Percentiles rank a stretch among this genome's conserved stretches.
Evolutionary conservation across 2,329 filamentous ascomycete species (phyloP).

Genomic region (Fusarium xylarioides): DNA sequence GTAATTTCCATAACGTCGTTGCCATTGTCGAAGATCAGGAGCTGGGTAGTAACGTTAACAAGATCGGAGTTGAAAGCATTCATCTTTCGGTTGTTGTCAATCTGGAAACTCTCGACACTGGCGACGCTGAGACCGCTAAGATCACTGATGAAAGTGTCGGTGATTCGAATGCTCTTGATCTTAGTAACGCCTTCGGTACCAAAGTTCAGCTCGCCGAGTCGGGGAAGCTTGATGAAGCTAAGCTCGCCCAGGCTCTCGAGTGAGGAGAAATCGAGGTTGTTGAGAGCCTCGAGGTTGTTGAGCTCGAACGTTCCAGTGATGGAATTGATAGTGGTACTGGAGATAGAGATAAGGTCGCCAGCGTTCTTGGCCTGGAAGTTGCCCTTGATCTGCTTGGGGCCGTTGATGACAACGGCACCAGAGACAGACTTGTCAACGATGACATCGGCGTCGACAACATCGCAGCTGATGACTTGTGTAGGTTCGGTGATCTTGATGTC

Average conservation of each 20-base stretch:
- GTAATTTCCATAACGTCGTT: constrained; percentile 69
- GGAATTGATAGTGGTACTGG: constrained; percentile 66
- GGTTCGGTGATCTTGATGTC: constrained; percentile 73
- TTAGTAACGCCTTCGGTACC: constrained; percentile 67
- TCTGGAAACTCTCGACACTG: constrained; percentile 75
- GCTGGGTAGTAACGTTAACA: constrained; percentile 73
- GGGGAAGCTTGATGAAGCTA: constrained; percentile 76
- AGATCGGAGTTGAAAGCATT: constrained; percentile 80
- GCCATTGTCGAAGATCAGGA: constrained; percentile 85
- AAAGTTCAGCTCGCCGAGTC: constrained; percentile 60
- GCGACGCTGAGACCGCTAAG: constrained; percentile 84
- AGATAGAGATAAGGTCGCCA: constrained; percentile 66
- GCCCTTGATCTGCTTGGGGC: constrained; percentile 65
- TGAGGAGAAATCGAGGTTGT: constrained; percentile 70
- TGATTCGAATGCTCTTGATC: constrained; percentile 76
- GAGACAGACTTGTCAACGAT: constrained; percentile 66
- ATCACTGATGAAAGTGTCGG: constrained; percentile 83
- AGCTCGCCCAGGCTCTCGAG: constrained; percentile 74
- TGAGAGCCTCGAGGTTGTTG: constrained; percentile 73
- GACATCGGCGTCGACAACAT: constrained; percentile 74
- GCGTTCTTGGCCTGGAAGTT: constrained; percentile 70
- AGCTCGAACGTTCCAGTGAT: constrained; percentile 79
- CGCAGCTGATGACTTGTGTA: constrained; percentile 70
- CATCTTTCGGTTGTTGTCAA: constrained; percentile 91
- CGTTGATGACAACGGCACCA: constrained; percentile 69